These are phyloP conservation scores for Fusarium brevicatenulatum DNA, from an alignment of 2,329 filamentous ascomycete species.

Conservation along the genomic window DNA sequence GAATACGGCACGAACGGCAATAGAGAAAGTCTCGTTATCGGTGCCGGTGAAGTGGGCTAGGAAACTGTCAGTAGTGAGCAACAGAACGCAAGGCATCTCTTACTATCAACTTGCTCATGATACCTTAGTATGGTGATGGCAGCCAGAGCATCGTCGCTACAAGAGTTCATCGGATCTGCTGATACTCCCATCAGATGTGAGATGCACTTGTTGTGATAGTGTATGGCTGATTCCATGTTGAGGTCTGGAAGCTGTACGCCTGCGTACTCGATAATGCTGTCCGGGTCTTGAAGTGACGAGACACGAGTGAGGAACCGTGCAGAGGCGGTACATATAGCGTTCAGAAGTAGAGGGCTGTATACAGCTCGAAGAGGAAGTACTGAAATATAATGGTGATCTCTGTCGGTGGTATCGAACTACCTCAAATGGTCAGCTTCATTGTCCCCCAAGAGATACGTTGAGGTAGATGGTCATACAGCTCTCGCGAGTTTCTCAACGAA, in stretches of 20 bases:
- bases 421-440: accelerated
- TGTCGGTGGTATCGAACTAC: background rate
- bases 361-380: background rate
- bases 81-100: too few relatives aligned
- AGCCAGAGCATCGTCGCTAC: background rate
- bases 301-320: background rate
- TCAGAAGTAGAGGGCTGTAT: background rate
- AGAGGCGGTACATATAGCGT: background rate
- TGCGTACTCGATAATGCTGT: accelerated
- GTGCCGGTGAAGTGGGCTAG: background rate
- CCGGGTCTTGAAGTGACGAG: accelerated
- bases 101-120: background rate
- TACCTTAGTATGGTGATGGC: background rate
- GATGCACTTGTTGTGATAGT: background rate
- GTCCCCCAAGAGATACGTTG: too few relatives aligned
- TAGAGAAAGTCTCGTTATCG: background rate
- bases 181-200: accelerated
- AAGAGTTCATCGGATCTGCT: background rate
- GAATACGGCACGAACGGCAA: background rate
- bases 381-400: background rate
- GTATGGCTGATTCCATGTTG: accelerated
- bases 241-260: accelerated
- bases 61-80: too few relatives aligned
- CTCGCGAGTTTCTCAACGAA: background rate
- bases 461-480: background rate